Conservation (phyloP, 257 asterid genomes). For the Rubia yunnanensis region DNA sequence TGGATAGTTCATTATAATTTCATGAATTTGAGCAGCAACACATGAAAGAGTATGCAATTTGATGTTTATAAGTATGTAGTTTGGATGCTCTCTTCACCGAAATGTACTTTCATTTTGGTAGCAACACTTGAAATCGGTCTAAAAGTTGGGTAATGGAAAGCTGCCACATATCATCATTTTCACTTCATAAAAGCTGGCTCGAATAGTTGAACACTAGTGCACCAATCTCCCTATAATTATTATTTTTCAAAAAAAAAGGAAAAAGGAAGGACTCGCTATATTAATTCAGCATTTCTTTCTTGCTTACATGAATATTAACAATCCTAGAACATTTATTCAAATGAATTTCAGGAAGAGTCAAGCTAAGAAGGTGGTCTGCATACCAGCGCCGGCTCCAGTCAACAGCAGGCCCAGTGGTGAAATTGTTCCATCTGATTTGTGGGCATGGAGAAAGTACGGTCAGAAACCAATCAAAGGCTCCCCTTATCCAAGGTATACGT, state of each 20-base stretch:
- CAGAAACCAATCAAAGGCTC: constrained; percentile 98
- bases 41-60: background rate
- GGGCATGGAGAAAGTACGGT: constrained; percentile 99
- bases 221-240: background rate
- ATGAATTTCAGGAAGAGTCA: constrained; percentile 57
- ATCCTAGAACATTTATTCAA: background rate
- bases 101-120: too few species aligned
- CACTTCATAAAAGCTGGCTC: constrained; percentile 13
- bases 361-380: constrained; percentile 86
- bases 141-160: background rate
- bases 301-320: too few species aligned
- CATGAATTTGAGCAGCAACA: background rate
- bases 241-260: too few species aligned
- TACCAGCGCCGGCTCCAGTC: constrained; percentile 89
- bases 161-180: constrained; percentile 6
- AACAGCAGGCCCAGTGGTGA: constrained; percentile 81
- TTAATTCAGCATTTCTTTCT: too few species aligned
- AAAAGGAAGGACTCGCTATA: too few species aligned
- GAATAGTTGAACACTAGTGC: constrained; percentile 9
- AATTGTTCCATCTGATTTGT: constrained; percentile 88
- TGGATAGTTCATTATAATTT: background rate
- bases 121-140: background rate
- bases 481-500: constrained; percentile 78
- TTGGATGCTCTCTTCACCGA: background rate
- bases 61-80: background rate